Evolutionary conservation across 768 basidiomycete species (phyloP), one percentile per base, ranked within the genome.

Genomic region (Dioszegia hungarica): DNA sequence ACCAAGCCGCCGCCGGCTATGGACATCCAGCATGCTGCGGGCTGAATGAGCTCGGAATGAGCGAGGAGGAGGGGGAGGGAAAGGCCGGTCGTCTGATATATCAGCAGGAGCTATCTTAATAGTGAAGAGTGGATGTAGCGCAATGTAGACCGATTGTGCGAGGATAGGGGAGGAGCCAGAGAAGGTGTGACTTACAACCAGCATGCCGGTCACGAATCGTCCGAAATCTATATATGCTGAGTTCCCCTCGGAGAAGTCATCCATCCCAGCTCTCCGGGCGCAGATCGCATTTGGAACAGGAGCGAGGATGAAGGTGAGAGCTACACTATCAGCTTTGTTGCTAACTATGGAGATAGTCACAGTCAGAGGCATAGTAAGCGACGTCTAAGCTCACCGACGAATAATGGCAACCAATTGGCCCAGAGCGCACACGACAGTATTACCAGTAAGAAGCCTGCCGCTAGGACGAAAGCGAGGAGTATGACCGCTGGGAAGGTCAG

Each of bases 401-500:
- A 82, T 48, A 99, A 81, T 31, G 95, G 95, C 20, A 98, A 81
- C 95, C 95, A 99, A 75, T 99, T 99, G 14, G 84, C 79, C 86
- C 87, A 98, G 28, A 98, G 79, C 6, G 95, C 95, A 74, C 95
- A 98, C 1, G 90, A 90, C 22, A 99, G 85, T 75, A 99, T 99
- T 71, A 98, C 89, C 72, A 98, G 84, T 56, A 99, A 79, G 80
- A 99, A 99, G n/a, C 95, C 95, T 15, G 94, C 83, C 5, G 95
- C 95, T 47, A 99, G 86, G 51, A 97, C 90, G 78, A 99, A 97
- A 1, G 95, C 93, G 43, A 99, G 85, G 51, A 97, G 81, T 67
- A 98, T 92, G 62, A 98, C 92, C 71, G 91, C 93, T 97, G 73
- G 45, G 34, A 38, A 37, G 2, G 49, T 51, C 36, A 51, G 49